phyloP scores from a whole-genome alignment of 768 basidiomycete species.

The Mycena galopus region DNA sequence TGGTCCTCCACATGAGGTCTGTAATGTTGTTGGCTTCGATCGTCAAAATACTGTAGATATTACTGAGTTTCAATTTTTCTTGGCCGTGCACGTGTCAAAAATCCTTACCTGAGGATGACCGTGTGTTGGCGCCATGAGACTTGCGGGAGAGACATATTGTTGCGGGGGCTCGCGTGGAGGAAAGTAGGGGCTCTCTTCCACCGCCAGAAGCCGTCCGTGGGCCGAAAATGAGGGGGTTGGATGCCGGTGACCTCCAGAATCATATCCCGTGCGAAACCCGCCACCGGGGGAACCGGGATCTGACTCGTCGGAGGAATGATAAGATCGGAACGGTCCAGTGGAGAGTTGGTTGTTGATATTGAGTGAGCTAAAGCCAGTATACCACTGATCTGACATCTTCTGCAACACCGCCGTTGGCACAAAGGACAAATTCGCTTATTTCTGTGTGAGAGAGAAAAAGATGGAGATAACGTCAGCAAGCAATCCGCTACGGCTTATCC shows the following conservation, averaged over 20 bases:
- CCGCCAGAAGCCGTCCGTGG: conserved; percentile 1
- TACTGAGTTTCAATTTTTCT: neutral
- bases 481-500: conserved; percentile 18
- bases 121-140: neutral
- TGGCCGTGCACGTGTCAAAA: conserved; percentile 15
- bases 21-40: neutral
- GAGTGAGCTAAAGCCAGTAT: neutral
- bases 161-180: conserved; percentile 15
- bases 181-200: conserved; percentile 14
- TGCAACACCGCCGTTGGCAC: conserved; percentile 15
- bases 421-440: conserved; percentile 16
- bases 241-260: neutral
- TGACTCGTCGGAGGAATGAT: conserved; percentile 27
- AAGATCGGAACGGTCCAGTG: conserved; percentile 7
- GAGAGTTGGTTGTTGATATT: neutral
- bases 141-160: conserved; percentile 11
- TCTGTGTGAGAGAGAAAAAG: conserved; percentile 16
- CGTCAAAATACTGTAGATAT: neutral
- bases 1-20: conserved; percentile 11
- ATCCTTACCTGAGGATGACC: conserved; percentile 8
- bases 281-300: conserved; percentile 24
- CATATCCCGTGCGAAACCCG: conserved; percentile 9
- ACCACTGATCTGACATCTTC: conserved; percentile 17
- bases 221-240: neutral
- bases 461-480: conserved; percentile 27